phyloP scores from a whole-genome alignment of 192 early-diverging fungal genomes.

The Podila minutissima region DNA sequence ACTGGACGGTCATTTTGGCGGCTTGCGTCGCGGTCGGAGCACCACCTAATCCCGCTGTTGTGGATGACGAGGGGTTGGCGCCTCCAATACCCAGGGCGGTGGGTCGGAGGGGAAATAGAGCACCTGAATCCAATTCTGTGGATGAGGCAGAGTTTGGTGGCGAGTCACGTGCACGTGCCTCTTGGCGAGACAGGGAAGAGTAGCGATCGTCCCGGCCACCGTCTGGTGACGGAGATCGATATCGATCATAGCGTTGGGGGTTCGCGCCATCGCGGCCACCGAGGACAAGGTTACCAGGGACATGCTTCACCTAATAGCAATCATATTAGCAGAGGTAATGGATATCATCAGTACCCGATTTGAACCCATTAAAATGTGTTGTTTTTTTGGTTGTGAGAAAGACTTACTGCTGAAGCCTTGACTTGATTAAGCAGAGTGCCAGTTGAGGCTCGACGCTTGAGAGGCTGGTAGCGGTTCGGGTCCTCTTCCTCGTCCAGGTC shows the following conservation, averaged over 20 bases:
- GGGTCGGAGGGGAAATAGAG: background rate
- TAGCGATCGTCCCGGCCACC: background rate
- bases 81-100: background rate
- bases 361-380: background rate
- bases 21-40: background rate
- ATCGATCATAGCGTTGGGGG: background rate
- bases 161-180: background rate
- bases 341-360: background rate
- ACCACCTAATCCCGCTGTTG: background rate
- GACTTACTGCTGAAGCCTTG: conserved; percentile 17
- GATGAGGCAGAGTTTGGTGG: conserved; percentile 18
- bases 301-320: background rate
- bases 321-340: background rate
- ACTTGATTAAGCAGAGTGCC: conserved; percentile 37
- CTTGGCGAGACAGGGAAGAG: background rate
- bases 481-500: conserved; percentile 17
- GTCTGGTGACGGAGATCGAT: conserved; percentile 35
- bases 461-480: conserved; percentile 28
- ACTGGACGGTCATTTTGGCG: conserved; percentile 36
- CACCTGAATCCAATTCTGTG: background rate
- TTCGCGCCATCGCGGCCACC: background rate
- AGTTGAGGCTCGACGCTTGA: conserved; percentile 44
- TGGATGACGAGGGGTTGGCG: background rate
- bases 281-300: background rate
- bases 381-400: background rate